Conservation (phyloP, 2,329 filamentous ascomycete species). For the Chaetomium sp. region DNA sequence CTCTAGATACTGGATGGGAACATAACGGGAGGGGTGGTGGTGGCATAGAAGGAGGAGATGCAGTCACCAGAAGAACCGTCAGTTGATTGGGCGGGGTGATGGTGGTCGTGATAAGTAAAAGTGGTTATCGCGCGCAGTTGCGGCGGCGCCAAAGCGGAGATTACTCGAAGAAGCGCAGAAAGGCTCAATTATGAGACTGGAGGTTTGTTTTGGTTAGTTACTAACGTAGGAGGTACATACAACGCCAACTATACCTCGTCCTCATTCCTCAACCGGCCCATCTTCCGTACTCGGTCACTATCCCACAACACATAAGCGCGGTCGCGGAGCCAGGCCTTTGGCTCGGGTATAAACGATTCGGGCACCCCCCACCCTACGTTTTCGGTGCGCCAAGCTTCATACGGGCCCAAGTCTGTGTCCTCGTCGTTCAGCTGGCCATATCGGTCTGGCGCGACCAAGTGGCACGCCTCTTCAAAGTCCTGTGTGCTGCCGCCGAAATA, state of each 20-base stretch:
- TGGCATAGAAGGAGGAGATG: no score
- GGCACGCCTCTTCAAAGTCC: background rate
- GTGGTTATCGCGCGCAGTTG: no score
- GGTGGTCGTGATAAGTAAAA: no score
- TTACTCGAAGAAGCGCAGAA: no score
- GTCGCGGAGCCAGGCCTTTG: background rate
- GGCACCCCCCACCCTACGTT: background rate
- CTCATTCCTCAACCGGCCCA: background rate
- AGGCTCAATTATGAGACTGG: no score
- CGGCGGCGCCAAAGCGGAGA: no score
- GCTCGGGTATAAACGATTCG: background rate
- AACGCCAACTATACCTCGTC: background rate
- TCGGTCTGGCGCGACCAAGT: background rate
- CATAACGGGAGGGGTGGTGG: no score
- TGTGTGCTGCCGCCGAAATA: background rate
- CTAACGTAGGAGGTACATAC: background rate
- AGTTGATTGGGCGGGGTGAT: no score
- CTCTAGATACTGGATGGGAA: no score
- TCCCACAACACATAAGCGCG: conserved; percentile 17
- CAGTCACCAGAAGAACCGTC: no score
- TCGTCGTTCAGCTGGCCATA: conserved; percentile 1
- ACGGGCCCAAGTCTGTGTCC: conserved; percentile 6
- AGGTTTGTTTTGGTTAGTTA: no score
- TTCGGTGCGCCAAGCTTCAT: conserved; percentile 7
- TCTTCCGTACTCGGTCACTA: conserved; percentile 1